Evolutionary conservation across 2,329 filamentous ascomycete genomes (phyloP).

Genomic region (Verticillium klebahnii): DNA sequence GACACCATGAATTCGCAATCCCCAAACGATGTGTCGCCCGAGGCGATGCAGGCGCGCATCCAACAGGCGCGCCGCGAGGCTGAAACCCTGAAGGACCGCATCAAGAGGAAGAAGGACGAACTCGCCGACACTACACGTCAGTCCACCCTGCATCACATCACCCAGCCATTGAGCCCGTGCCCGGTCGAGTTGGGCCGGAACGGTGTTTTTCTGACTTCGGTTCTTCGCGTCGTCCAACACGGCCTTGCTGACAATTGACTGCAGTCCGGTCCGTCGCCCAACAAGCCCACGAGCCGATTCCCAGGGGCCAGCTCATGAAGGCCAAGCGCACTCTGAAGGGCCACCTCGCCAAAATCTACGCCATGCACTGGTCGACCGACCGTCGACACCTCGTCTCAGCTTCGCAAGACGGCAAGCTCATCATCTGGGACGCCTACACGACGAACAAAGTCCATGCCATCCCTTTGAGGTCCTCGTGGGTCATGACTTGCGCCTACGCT

Average conservation of each 20-base stretch:
- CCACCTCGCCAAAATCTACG: constrained; percentile 98
- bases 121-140: constrained; percentile 95
- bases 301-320: constrained; percentile 91
- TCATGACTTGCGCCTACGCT: constrained; percentile 99
- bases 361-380: constrained; percentile 99
- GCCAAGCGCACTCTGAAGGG: constrained; percentile 95
- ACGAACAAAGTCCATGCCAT: constrained; percentile 99
- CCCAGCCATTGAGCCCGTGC: neutral
- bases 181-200: neutral
- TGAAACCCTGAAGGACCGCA: constrained; percentile 94
- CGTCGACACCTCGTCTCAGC: constrained; percentile 94
- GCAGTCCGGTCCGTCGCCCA: constrained; percentile 88
- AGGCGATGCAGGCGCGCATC: constrained; percentile 89
- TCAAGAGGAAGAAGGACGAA: constrained; percentile 99
- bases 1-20: constrained; percentile 52
- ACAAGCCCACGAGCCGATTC: constrained; percentile 86
- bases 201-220: too few species aligned
- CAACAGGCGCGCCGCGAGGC: constrained; percentile 93
- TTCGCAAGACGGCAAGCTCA: constrained; percentile 98
- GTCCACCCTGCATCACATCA: constrained; percentile 31
- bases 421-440: constrained; percentile 99
- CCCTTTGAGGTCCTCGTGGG: constrained; percentile 94
- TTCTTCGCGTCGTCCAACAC: neutral
- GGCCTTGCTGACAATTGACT: constrained; percentile 14
- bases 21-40: constrained; percentile 60